Conservation (phyloP, 192 early-diverging fungal genomes). For the Podila epigama region DNA sequence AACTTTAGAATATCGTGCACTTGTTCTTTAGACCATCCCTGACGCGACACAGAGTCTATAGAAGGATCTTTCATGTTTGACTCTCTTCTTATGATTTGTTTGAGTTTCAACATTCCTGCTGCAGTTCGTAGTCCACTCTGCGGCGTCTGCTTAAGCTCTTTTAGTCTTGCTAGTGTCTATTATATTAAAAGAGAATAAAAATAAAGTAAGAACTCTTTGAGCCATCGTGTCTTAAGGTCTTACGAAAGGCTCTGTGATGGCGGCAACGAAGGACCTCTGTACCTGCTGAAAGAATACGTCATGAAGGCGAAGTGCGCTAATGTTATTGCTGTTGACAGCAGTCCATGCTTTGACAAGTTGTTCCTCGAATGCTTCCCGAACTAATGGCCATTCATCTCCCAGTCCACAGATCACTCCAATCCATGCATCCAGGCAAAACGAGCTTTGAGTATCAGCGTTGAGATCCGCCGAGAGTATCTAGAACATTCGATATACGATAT, state of each 20-base stretch:
- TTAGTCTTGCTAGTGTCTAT: neutral
- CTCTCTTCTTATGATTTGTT: neutral
- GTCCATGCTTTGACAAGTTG: slow-evolving; percentile 1
- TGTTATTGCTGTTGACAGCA: neutral
- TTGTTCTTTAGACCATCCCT: neutral
- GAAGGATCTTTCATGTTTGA: neutral
- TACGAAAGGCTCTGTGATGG: no score
- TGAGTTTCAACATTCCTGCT: neutral
- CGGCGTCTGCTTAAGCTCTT: neutral
- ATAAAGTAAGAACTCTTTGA: no score
- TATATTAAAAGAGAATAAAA: neutral
- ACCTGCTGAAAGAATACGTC: slow-evolving; percentile 11
- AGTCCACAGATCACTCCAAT: slow-evolving; percentile 6
- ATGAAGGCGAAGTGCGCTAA: neutral
- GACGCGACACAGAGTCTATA: no score
- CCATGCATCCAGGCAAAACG: slow-evolving; percentile 8
- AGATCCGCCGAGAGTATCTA: neutral
- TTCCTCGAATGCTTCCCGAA: slow-evolving; percentile 28
- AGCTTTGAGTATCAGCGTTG: neutral
- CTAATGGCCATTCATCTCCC: slow-evolving; percentile 27
- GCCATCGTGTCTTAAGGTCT: no score
- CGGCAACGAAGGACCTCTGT: no score
- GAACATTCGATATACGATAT: no score
- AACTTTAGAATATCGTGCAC: neutral
- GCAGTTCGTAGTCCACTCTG: neutral